phyloP scores from a whole-genome alignment of 805 yeast species.

The Starmerella apis region DNA sequence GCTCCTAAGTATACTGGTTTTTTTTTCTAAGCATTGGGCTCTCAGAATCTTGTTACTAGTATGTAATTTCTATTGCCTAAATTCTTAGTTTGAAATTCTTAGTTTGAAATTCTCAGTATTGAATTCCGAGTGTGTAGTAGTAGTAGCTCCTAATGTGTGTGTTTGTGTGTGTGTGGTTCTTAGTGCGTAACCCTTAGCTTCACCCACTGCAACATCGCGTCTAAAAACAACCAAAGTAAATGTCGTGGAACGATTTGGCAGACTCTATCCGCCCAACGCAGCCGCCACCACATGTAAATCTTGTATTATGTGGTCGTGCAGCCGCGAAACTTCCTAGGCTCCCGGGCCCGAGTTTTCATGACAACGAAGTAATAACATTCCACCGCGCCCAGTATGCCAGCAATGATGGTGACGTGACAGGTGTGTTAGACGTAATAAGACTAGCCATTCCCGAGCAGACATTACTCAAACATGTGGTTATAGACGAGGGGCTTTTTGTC shows the following conservation, averaged over 20 bases:
- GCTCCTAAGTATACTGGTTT: too few species aligned
- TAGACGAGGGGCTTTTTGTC: neutral
- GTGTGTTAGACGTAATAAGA: neutral
- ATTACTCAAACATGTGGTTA: neutral
- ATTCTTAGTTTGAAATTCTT: too few species aligned
- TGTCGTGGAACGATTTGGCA: neutral
- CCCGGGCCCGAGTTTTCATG: conserved; percentile 2
- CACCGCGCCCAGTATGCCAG: neutral
- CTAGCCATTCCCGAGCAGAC: neutral
- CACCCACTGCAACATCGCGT: neutral
- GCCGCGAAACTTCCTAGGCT: neutral
- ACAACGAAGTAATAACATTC: conserved; percentile 2
- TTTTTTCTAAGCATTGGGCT: too few species aligned
- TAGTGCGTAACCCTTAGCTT: neutral
- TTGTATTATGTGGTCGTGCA: conserved; percentile 2
- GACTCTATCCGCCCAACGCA: neutral
- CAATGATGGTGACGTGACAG: neutral
- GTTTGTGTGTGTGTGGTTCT: neutral
- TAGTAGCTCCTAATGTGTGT: too few species aligned
- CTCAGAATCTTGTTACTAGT: too few species aligned
- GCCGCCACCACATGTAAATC: neutral
- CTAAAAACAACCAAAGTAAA: too few species aligned
- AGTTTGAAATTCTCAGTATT: too few species aligned
- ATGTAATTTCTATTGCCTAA: too few species aligned
- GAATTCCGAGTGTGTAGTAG: too few species aligned